Conservation (phyloP, 345 rosid species). For the Limnanthes douglasii region DNA sequence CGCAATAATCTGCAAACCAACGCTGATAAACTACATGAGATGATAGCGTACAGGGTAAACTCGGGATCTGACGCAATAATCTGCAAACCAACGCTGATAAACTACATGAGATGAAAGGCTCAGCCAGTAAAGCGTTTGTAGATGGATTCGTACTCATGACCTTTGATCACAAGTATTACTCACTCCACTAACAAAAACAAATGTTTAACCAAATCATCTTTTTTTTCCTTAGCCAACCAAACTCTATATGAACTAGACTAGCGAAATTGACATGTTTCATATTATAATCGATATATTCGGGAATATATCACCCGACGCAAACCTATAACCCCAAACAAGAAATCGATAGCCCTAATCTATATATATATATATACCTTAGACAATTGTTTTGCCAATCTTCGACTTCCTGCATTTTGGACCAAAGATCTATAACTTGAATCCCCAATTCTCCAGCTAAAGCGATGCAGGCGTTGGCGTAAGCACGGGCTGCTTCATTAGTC, state of each 20-base stretch:
- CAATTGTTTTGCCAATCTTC: constrained; percentile 44
- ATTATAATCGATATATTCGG: neutral
- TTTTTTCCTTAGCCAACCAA: neutral
- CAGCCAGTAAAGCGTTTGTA: too few relatives aligned
- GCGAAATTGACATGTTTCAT: neutral
- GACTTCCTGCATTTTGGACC: constrained; percentile 68
- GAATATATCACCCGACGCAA: neutral
- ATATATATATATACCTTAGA: constrained; percentile 55
- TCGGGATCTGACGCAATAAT: too few relatives aligned
- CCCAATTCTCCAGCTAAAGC: constrained; percentile 39
- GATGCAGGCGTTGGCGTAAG: constrained; percentile 52
- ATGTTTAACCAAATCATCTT: neutral
- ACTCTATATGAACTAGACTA: neutral
- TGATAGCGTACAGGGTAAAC: neutral
- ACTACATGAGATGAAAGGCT: too few relatives aligned
- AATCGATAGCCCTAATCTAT: too few relatives aligned
- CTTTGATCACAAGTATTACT: too few relatives aligned
- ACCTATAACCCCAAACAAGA: neutral
- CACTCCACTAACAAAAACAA: too few relatives aligned
- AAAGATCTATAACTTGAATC: constrained; percentile 41
- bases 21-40: too few relatives aligned
- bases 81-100: too few relatives aligned
- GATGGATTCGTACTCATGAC: too few relatives aligned
- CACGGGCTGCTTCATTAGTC: constrained; percentile 75
- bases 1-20: too few relatives aligned